Evolutionary conservation across 1,284 basidiomycete genomes (phyloP).

Genomic region (Hymenochaete sp.): DNA sequence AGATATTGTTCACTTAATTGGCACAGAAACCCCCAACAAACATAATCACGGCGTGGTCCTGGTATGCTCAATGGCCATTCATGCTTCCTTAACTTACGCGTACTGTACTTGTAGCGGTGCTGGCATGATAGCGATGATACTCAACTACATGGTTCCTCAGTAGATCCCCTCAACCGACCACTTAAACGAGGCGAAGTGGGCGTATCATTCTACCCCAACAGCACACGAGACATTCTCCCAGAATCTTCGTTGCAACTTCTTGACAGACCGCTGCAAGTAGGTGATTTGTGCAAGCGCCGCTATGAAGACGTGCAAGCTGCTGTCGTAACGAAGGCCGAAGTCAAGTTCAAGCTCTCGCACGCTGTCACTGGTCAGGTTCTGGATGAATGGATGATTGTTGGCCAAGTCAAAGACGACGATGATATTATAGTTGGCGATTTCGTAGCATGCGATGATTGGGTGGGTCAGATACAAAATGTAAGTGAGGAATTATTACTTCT

Average conservation of each 20-base stretch:
- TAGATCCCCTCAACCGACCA: conserved; percentile 69
- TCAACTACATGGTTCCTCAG: conserved; percentile 26
- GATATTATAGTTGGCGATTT: conserved; percentile 74
- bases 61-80: conserved; percentile 28
- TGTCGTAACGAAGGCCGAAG: conserved; percentile 56
- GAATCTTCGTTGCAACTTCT: conserved; percentile 66
- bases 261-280: conserved; percentile 64
- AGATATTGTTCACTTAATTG: conserved; percentile 57
- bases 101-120: conserved; percentile 45
- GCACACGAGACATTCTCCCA: conserved; percentile 59
- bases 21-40: conserved; percentile 30
- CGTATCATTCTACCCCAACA: conserved; percentile 57
- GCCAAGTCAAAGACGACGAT: conserved; percentile 49
- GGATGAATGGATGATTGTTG: conserved; percentile 53
- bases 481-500: conserved; percentile 7
- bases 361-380: conserved; percentile 25
- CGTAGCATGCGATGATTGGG: conserved; percentile 78
- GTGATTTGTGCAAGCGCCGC: conserved; percentile 79
- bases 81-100: background rate
- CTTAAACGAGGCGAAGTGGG: conserved; percentile 76
- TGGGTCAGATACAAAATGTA: conserved; percentile 63
- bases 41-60: conserved; percentile 43
- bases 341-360: conserved; percentile 38
- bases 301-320: conserved; percentile 71
- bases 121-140: conserved; percentile 70